phyloP scores from a whole-genome alignment of 1,139 yeast species.

The Kodamaea anthophila region DNA sequence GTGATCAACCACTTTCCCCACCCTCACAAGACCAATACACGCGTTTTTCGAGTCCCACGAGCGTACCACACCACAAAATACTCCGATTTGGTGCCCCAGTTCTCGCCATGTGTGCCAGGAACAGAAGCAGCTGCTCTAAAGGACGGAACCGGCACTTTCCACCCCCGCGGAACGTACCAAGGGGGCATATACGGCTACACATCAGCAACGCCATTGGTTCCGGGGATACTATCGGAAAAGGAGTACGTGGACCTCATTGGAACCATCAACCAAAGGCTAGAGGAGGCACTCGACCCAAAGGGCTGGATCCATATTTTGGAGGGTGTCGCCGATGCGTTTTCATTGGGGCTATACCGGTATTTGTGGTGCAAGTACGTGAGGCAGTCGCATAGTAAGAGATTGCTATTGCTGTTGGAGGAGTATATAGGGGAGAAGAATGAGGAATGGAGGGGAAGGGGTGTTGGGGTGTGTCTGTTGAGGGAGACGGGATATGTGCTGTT shows the following conservation, averaged over 20 bases:
- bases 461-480: slow-evolving; percentile 48
- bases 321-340: slow-evolving; percentile 40
- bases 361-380: slow-evolving; percentile 14
- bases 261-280: slow-evolving; percentile 39
- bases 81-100: slow-evolving; percentile 49
- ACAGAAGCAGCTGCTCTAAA: slow-evolving; percentile 56
- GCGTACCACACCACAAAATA: slow-evolving; percentile 23
- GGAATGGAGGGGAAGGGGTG: slow-evolving; percentile 10
- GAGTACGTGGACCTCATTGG: slow-evolving; percentile 39
- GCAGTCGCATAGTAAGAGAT: slow-evolving; percentile 21
- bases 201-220: slow-evolving; percentile 51
- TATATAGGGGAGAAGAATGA: slow-evolving; percentile 40
- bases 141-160: slow-evolving; percentile 17
- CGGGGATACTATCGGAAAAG: slow-evolving; percentile 25
- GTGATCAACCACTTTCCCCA: slow-evolving; percentile 66
- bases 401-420: slow-evolving; percentile 35
- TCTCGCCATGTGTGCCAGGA: slow-evolving; percentile 57
- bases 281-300: slow-evolving; percentile 36
- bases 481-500: slow-evolving; percentile 58
- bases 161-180: slow-evolving; percentile 32
- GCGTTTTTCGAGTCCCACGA: slow-evolving; percentile 64
- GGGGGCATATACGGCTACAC: slow-evolving; percentile 44
- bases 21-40: slow-evolving; percentile 21
- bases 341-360: slow-evolving; percentile 30
- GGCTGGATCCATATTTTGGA: slow-evolving; percentile 32